Conservation (phyloP, 2,329 filamentous ascomycete genomes). For the Xylaria multiplex region DNA sequence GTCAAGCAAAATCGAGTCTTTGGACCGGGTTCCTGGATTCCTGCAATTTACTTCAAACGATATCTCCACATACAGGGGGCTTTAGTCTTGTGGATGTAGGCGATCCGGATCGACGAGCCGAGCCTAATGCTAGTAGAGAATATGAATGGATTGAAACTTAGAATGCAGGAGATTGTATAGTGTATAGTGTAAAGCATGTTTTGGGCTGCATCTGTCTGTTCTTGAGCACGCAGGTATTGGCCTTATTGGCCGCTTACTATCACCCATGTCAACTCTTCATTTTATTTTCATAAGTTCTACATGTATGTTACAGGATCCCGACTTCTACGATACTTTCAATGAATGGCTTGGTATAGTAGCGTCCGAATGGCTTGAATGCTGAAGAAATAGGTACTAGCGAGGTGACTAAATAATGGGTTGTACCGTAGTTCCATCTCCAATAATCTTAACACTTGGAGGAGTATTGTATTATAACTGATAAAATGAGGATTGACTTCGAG, state of each 20-base stretch:
- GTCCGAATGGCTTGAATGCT: no score
- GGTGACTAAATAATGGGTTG: no score
- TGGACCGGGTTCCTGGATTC: conserved; percentile 28
- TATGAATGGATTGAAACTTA: not conserved
- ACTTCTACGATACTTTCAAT: no score
- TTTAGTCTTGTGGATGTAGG: not conserved
- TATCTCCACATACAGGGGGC: conserved; percentile 28
- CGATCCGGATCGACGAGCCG: conserved; percentile 27
- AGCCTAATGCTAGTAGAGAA: conserved; percentile 14
- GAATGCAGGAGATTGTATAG: not conserved
- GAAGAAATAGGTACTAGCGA: no score
- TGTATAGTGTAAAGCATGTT: not conserved
- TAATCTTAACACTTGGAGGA: no score
- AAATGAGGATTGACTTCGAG: no score
- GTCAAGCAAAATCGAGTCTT: not conserved
- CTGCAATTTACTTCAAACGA: conserved; percentile 35
- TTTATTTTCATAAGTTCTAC: no score
- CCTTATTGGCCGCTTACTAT: no score
- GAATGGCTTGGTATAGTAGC: no score
- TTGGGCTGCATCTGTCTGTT: not conserved
- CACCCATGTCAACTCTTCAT: no score
- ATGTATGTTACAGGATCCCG: no score
- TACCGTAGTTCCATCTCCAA: no score
- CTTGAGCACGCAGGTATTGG: not conserved
- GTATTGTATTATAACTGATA: not conserved